Conservation (phyloP, 2,329 filamentous ascomycete genomes). For the Colletotrichum trifolii region DNA sequence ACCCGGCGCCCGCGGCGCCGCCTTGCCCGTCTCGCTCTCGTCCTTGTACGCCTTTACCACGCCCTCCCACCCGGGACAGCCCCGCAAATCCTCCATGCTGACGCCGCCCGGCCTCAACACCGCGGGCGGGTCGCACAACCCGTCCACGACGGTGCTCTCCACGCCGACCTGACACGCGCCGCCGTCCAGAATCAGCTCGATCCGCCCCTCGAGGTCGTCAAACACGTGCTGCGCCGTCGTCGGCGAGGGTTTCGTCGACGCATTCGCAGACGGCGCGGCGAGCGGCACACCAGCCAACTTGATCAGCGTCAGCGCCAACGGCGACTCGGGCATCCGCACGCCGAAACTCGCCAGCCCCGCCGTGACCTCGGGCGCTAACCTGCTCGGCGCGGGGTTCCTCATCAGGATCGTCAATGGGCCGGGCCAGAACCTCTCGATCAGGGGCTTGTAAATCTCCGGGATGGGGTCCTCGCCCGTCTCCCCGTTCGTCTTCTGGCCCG, state of each 20-base stretch:
- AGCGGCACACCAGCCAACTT: conserved; percentile 80
- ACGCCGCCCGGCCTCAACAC: conserved; percentile 90
- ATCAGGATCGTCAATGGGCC: conserved; percentile 93
- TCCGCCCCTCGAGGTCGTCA: conserved; percentile 84
- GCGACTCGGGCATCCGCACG: conserved; percentile 86
- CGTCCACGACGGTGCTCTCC: conserved; percentile 97
- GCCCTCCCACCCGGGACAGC: conserved; percentile 82
- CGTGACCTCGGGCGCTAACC: conserved; percentile 90
- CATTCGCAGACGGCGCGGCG: conserved; percentile 93
- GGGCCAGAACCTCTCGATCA: conserved; percentile 91
- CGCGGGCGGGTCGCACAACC: conserved; percentile 81
- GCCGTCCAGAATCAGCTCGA: conserved; percentile 89
- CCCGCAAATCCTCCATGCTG: conserved; percentile 80
- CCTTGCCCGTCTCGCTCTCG: conserved; percentile 71
- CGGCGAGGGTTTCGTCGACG: conserved; percentile 91
- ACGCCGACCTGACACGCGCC: conserved; percentile 89
- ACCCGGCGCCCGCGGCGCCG: conserved; percentile 83
- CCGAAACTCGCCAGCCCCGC: conserved; percentile 87
- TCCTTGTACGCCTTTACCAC: conserved; percentile 85
- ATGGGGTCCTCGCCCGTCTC: conserved; percentile 56
- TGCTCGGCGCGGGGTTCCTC: conserved; percentile 75
- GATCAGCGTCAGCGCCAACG: conserved; percentile 90
- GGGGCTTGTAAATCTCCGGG: conserved; percentile 78
- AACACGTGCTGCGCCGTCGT: conserved; percentile 90
- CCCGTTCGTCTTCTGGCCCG: conserved; percentile 34